Base-by-base conservation (phyloP, 345 rosid species). In the Gossypium mustelinum region DNA sequence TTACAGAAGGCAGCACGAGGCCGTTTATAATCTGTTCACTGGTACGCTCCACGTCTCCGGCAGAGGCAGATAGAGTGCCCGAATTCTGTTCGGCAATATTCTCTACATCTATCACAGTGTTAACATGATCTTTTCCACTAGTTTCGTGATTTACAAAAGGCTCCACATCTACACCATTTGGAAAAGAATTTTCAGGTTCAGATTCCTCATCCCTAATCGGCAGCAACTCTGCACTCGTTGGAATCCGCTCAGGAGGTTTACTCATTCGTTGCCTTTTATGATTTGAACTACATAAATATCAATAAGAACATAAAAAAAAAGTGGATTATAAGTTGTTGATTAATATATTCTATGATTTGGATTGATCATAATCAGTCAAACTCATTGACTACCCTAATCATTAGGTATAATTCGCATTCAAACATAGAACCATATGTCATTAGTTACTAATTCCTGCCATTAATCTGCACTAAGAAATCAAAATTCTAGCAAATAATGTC, bases 221-320 rank as follows among this genome's bases (percentile, higher is more conserved):
- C 68, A 69, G 83, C 43, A 81, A 77, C 79, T 82, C 81, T 12
- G 86, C 83, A n/a, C 34, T 75, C 7, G 78, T 69, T 9, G 85
- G 78, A 59, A 79, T 80, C 56, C 77, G 85, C 78, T 84, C 77
- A n/a, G 87, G 82, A 3, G 79, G 79, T 83, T 89, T 89, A 84
- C 88, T 91, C 75, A 80, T 80, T 61, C 82, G 89, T 69, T 79
- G 85, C 51, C 85, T 81, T 86, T 79, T 88, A 56, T 56, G 60
- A 44, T n/a, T 79, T 0, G 88, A 84, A 79, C 94, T 82, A 81
- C 63, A 70, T 18, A 72, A 54, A 70, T 41, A 59, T 74, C 50
- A 43, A 50, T 22, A 48, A 14, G 2, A 67, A 9, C 54, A 39
- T 45, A 22, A 50, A 73, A 18, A 43, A 18, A 43, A 52, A 43